Percentiles rank a stretch among this genome's conserved stretches.
Conservation (phyloP, 2,329 filamentous ascomycete species). For the Alternaria arbusti region DNA sequence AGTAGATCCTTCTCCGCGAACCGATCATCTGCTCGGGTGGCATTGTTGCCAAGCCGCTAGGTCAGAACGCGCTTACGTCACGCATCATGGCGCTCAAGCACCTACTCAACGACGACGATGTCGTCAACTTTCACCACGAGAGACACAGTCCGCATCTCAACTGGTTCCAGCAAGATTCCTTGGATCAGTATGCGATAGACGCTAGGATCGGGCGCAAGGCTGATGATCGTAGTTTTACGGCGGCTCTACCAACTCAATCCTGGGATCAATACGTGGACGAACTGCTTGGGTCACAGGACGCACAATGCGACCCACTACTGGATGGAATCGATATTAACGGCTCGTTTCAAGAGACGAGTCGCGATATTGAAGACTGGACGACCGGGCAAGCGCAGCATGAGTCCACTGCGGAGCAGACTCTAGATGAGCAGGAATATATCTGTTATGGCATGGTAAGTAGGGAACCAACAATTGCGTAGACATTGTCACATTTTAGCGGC, state of each 20-base stretch:
- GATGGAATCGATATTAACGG: not conserved
- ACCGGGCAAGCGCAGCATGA: slow-evolving; percentile 4
- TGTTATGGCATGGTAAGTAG: slow-evolving; percentile 34
- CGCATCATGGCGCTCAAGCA: not conserved
- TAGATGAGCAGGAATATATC: slow-evolving; percentile 12
- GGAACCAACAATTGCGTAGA: no score
- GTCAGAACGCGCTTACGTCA: not conserved
- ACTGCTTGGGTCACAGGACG: slow-evolving; percentile 7
- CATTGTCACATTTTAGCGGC: no score
- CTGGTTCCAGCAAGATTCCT: slow-evolving; percentile 8
- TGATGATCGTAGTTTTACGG: slow-evolving; percentile 10
- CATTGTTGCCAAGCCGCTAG: not conserved
- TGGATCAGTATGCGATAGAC: slow-evolving; percentile 16
- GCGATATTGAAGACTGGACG: slow-evolving; percentile 26
- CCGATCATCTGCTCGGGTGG: no score
- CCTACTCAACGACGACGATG: not conserved
- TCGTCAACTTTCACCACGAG: not conserved
- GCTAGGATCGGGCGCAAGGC: not conserved
- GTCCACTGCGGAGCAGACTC: not conserved
- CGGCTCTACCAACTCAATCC: slow-evolving; percentile 14
- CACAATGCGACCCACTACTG: not conserved
- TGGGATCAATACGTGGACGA: slow-evolving; percentile 22
- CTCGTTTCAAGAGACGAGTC: slow-evolving; percentile 12
- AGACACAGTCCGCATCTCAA: not conserved
- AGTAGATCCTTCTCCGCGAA: no score